Conservation (phyloP, 1,284 basidiomycete genomes). For the Sphagnurus paluster region DNA sequence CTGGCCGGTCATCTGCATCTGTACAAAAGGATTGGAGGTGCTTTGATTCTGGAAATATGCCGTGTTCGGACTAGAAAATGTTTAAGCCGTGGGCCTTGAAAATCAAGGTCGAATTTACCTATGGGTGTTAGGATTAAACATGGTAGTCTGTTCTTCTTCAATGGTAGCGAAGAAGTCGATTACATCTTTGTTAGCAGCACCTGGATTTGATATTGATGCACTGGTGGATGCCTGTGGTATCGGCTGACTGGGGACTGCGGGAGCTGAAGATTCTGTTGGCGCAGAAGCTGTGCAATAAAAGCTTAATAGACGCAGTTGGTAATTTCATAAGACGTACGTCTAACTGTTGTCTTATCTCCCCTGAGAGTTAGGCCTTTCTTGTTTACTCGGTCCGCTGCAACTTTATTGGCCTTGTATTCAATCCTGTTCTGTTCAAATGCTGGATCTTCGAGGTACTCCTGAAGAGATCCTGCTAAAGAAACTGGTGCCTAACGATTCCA, state of each 20-base stretch:
- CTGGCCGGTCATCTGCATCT: slow-evolving; percentile 54
- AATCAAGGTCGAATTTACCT: slow-evolving; percentile 41
- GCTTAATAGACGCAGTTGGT: not conserved
- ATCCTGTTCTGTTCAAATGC: slow-evolving; percentile 94
- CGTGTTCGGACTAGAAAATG: slow-evolving; percentile 43
- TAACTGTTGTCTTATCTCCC: slow-evolving; percentile 21
- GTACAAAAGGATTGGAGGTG: slow-evolving; percentile 79
- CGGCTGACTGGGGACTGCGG: slow-evolving; percentile 3
- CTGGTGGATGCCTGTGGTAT: slow-evolving; percentile 15
- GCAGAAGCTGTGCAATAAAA: slow-evolving; percentile 3
- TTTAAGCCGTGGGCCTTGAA: slow-evolving; percentile 7
- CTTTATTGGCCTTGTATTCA: slow-evolving; percentile 89
- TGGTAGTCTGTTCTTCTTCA: slow-evolving; percentile 78
- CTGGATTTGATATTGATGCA: slow-evolving; percentile 24
- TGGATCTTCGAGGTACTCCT: slow-evolving; percentile 95
- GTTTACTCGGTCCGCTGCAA: slow-evolving; percentile 55
- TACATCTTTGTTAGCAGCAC: slow-evolving; percentile 41
- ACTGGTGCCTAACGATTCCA: slow-evolving; percentile 74
- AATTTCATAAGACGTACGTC: slow-evolving; percentile 15
- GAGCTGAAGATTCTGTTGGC: slow-evolving; percentile 4
- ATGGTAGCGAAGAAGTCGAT: slow-evolving; percentile 93
- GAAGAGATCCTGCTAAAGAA: slow-evolving; percentile 87
- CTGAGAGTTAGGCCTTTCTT: slow-evolving; percentile 21
- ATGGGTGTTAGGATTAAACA: slow-evolving; percentile 65
- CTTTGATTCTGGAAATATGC: slow-evolving; percentile 64